Evolutionary conservation across 306 rosid genomes (phyloP).

Genomic region (Prunus campanulata): DNA sequence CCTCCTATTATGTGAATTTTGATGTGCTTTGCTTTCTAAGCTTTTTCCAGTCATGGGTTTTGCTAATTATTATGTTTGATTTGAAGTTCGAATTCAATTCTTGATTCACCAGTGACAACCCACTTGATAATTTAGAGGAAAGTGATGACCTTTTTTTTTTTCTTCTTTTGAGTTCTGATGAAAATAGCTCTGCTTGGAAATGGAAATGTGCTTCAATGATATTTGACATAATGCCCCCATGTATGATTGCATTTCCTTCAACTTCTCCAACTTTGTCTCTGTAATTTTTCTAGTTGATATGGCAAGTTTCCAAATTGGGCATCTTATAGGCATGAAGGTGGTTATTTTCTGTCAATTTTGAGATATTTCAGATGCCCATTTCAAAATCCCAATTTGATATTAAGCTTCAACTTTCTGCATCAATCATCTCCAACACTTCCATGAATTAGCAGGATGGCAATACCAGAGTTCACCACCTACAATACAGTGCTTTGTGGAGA

Average conservation of each 20-base stretch:
- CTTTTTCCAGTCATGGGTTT: background rate
- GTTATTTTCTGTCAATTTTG: background rate
- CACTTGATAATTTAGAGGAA: background rate
- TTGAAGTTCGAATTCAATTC: background rate
- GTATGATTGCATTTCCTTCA: background rate
- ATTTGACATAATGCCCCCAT: background rate
- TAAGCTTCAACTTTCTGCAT: conserved; percentile 1
- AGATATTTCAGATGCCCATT: background rate
- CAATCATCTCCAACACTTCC: conserved; percentile 1
- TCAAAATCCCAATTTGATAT: background rate
- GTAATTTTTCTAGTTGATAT: background rate
- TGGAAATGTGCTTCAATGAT: conserved; percentile 8
- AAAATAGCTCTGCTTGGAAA: background rate
- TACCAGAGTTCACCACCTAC: conserved; percentile 93
- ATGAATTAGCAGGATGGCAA: conserved; percentile 77
- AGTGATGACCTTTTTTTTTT: background rate
- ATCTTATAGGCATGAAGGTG: background rate
- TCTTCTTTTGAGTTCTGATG: background rate
- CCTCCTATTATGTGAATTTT: background rate
- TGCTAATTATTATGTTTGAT: conserved; percentile 2
- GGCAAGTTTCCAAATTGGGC: background rate
- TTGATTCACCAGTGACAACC: background rate
- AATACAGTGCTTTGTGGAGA: conserved; percentile 68
- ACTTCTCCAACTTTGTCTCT: background rate
- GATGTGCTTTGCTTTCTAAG: background rate